phyloP scores from a whole-genome alignment of 495 filamentous ascomycete species.

The Aspergillus saccharolyticus region DNA sequence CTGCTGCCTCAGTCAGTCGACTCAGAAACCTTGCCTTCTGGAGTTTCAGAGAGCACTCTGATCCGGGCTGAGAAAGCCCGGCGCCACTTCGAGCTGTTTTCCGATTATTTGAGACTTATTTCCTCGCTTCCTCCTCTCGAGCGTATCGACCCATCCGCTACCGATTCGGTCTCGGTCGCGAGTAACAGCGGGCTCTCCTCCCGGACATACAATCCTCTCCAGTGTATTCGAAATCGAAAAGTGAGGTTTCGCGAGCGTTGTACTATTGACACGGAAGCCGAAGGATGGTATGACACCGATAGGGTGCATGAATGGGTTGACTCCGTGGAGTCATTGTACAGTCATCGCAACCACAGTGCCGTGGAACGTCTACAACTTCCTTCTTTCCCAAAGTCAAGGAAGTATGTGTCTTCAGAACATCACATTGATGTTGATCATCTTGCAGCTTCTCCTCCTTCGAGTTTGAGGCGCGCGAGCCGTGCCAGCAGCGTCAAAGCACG shows the following conservation, averaged over 20 bases:
- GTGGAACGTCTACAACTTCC: conserved; percentile 54
- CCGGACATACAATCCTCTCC: conserved; percentile 77
- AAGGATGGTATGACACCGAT: conserved; percentile 69
- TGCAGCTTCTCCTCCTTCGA: conserved; percentile 33
- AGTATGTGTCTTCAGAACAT: conserved; percentile 12
- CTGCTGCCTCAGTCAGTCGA: conserved; percentile 29
- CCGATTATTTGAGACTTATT: conserved; percentile 74
- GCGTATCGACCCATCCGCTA: conserved; percentile 4
- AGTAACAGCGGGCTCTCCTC: conserved; percentile 34
- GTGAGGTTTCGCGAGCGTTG: conserved; percentile 68
- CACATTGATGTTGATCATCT: conserved; percentile 20
- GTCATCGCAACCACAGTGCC: conserved; percentile 32
- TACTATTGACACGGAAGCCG: conserved; percentile 62
- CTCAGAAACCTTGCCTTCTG: conserved; percentile 41
- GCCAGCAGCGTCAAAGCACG: conserved; percentile 47
- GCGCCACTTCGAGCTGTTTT: conserved; percentile 69
- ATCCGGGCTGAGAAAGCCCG: conserved; percentile 74
- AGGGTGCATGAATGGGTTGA: conserved; percentile 72
- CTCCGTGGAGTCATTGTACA: conserved; percentile 50
- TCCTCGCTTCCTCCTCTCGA: conserved; percentile 64
- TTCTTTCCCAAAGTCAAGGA: conserved; percentile 39
- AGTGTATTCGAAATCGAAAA: conserved; percentile 80
- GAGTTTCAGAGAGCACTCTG: conserved; percentile 73
- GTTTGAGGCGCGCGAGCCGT: conserved; percentile 29
- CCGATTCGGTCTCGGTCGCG: neutral